These are phyloP conservation scores for Ophiostoma perfectum DNA, from an alignment of 2,329 filamentous ascomycete species.

Conservation along the genomic window DNA sequence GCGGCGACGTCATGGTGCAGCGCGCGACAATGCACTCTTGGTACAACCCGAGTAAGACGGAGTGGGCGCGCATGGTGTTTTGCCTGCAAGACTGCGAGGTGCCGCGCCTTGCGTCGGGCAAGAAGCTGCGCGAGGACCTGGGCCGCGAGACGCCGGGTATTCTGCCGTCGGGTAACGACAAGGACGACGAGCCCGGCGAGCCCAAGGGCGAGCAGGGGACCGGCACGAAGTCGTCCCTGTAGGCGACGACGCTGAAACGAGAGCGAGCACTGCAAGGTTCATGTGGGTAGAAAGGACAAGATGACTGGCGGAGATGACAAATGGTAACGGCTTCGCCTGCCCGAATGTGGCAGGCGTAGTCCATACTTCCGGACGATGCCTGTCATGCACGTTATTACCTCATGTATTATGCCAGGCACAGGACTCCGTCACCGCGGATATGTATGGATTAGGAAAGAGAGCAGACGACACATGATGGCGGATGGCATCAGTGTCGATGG, in stretches of 20 bases:
- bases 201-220: neutral
- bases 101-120: conserved; percentile 22
- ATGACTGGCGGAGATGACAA: no score
- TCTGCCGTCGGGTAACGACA: conserved; percentile 13
- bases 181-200: neutral
- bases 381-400: neutral
- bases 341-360: neutral
- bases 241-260: neutral
- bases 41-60: conserved; percentile 43
- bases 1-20: conserved; percentile 37
- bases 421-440: neutral
- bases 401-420: no score
- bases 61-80: conserved; percentile 45
- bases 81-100: conserved; percentile 37
- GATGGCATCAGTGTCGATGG: conserved; percentile 1
- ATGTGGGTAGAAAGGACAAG: no score
- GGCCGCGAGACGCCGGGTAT: conserved; percentile 18
- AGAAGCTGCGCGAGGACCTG: conserved; percentile 25
- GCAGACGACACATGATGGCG: neutral
- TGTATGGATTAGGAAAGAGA: conserved; percentile 1
- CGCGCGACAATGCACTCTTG: conserved; percentile 50
- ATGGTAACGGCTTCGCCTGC: no score
- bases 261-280: neutral
- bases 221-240: neutral
- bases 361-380: neutral